These are phyloP conservation scores for Suillus bovinus DNA, from an alignment of 768 basidiomycete species.

Conservation along the genomic window DNA sequence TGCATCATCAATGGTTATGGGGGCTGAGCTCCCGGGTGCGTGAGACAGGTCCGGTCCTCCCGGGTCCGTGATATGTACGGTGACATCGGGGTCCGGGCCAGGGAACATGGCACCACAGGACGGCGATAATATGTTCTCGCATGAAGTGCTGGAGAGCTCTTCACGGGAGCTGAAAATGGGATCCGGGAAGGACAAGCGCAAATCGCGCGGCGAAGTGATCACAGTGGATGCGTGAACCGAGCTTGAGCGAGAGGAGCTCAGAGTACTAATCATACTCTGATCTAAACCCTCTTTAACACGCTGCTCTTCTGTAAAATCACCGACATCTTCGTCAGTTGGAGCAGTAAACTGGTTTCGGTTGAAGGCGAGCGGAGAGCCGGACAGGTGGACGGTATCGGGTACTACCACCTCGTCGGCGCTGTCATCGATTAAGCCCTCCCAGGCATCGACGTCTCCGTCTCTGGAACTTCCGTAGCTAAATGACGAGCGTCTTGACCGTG, in stretches of 20 bases:
- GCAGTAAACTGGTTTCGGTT: conserved; percentile 28
- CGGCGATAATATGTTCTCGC: conserved; percentile 48
- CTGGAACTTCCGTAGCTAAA: conserved; percentile 68
- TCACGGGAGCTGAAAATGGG: conserved; percentile 72
- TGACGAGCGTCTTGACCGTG: conserved; percentile 69
- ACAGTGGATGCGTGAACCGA: conserved; percentile 53
- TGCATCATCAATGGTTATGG: conserved; percentile 19
- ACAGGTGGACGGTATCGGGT: conserved; percentile 24
- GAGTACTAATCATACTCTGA: conserved; percentile 81
- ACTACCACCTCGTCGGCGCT: conserved; percentile 47
- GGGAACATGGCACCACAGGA: conserved; percentile 32
- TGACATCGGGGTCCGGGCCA: conserved; percentile 19
- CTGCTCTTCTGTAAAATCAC: conserved; percentile 59
- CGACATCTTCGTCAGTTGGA: conserved; percentile 29
- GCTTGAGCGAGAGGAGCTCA: conserved; percentile 72
- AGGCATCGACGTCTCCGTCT: conserved; percentile 69
- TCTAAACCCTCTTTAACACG: conserved; percentile 74
- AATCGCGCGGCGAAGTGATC: conserved; percentile 67
- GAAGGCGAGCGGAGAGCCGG: conserved; percentile 17
- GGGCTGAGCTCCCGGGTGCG: conserved; percentile 38
- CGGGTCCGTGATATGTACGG: conserved; percentile 29
- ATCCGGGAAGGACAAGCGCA: conserved; percentile 82
- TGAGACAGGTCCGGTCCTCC: conserved; percentile 34
- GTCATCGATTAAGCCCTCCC: conserved; percentile 77
- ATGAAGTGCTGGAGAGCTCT: conserved; percentile 57